Conservation (phyloP, 2,329 filamentous ascomycete species). For the Macrophomina phaseolina region DNA sequence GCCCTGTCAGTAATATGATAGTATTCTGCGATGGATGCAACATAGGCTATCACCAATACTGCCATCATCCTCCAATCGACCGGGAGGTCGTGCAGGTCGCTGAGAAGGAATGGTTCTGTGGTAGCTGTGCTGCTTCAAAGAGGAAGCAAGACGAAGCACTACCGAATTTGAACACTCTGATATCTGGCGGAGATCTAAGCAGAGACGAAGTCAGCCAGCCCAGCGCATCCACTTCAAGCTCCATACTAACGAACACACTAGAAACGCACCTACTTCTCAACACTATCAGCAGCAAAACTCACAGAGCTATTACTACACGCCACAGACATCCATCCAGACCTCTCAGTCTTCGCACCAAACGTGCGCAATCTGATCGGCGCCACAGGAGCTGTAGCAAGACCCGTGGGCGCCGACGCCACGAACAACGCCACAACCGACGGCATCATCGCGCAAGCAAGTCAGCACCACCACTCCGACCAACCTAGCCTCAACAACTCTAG, state of each 20-base stretch:
- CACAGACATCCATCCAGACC: constrained; percentile 65
- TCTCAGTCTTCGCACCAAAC: constrained; percentile 66
- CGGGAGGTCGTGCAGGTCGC: constrained; percentile 70
- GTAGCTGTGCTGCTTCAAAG: constrained; percentile 57
- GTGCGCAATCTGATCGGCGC: constrained; percentile 35
- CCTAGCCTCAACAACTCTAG: constrained; percentile 13
- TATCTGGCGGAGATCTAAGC: constrained; percentile 46
- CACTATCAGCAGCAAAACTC: constrained; percentile 65
- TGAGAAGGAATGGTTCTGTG: constrained; percentile 74
- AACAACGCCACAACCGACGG: constrained; percentile 30
- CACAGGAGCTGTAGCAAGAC: background rate
- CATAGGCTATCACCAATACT: constrained; percentile 79
- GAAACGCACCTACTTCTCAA: constrained; percentile 68
- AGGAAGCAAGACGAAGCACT: constrained; percentile 41
- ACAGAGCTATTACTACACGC: constrained; percentile 69
- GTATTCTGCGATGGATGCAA: constrained; percentile 87
- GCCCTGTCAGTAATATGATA: constrained; percentile 76
- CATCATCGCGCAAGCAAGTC: constrained; percentile 12
- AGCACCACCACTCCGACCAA: background rate
- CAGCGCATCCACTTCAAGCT: background rate
- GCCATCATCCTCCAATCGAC: constrained; percentile 77
- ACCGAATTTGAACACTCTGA: constrained; percentile 48
- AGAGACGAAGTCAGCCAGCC: constrained; percentile 48
- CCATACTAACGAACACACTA: constrained; percentile 45
- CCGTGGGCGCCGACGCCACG: constrained; percentile 26